Evolutionary conservation across 352 stramenopile genomes (phyloP), one percentile per base, ranked within the genome.

Genomic region (Phytophthora multivora): DNA sequence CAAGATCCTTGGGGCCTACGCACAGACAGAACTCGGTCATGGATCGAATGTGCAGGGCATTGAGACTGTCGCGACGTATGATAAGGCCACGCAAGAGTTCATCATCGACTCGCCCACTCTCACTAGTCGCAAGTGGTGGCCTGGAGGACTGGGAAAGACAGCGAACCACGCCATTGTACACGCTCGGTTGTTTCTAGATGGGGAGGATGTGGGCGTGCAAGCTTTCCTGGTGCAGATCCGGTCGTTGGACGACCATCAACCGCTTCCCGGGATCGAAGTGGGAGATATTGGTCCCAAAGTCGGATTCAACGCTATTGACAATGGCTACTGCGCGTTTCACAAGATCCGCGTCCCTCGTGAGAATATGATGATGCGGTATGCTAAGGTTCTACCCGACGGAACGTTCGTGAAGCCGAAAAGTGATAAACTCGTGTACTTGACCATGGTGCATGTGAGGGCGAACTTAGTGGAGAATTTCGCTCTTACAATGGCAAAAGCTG

Each of bases 101-200:
- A 74, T 98, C 19, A 88, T 99, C 46, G 60, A 98, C 75, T 97
- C 90, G 5, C 97, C 97, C 0, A 98, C 93, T 6, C 58, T 98
- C 18, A 98, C 95, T 30, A 87, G 79, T 36, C 77, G 80, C 59
- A 99, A 99, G 69, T 98, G 97, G 83, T 99, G 97, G 96, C 94
- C 94, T 7, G 51, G 52, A 30, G 31, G 60, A 5, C 23, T 69
- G 4, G 60, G 60, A 15, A 63, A 68, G 59, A 62, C 59, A 3
- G 59, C 59, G 3, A 68, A 18, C 12, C 59, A 67, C n/a, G 43
- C 51, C 18, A 56, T 68, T 30, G 59, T 68, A 46, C 31, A 53
- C 13, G 59, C 59, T 7, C 35, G 46, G 21, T 18, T 67, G 26
- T 51, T 51, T n/a, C 30, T 67, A 18, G 59, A 57, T n/a, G 59